A percentile compares a stretch with the other conserved stretches of the same genome.
Evolutionary conservation across 192 early-diverging fungal genomes (phyloP).

Genomic region (Pilaira anomala): DNA sequence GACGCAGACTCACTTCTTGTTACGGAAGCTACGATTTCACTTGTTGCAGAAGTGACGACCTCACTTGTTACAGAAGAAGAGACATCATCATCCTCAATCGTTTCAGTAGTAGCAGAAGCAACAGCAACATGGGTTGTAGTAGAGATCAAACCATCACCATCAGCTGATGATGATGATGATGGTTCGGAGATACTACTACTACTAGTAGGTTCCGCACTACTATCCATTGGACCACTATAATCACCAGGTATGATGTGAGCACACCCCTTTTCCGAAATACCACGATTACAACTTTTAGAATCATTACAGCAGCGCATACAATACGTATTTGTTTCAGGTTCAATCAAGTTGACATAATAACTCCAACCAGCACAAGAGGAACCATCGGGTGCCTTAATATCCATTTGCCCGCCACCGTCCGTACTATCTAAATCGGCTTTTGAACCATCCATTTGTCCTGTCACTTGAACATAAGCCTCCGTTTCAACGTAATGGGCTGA

Average conservation of each 20-base stretch:
- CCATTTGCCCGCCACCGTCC: slow-evolving; percentile 54
- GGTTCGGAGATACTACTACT: too few species aligned
- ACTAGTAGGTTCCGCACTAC: too few species aligned
- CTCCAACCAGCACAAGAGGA: slow-evolving; percentile 41
- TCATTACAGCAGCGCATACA: slow-evolving; percentile 51
- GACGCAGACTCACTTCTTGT: too few species aligned
- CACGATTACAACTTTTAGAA: slow-evolving; percentile 38
- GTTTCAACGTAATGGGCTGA: slow-evolving; percentile 35
- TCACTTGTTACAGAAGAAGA: too few species aligned
- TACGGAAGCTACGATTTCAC: too few species aligned
- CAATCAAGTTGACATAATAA: slow-evolving; percentile 43
- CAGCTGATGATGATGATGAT: too few species aligned
- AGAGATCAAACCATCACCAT: too few species aligned
- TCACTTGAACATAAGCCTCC: slow-evolving; percentile 47
- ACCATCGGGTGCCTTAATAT: slow-evolving; percentile 42
- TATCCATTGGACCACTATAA: slow-evolving; percentile 33
- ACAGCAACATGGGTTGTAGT: too few species aligned
- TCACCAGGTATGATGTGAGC: slow-evolving; percentile 45
- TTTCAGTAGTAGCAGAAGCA: too few species aligned
- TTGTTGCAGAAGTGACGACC: too few species aligned
- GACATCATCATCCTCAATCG: too few species aligned
- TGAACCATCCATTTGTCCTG: slow-evolving; percentile 45
- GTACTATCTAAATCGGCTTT: slow-evolving; percentile 32
- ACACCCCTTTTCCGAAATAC: slow-evolving; percentile 47
- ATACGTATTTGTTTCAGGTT: slow-evolving; percentile 38